Evolutionary conservation across 306 rosid genomes (phyloP).

Genomic region (Ziziphus jujuba): DNA sequence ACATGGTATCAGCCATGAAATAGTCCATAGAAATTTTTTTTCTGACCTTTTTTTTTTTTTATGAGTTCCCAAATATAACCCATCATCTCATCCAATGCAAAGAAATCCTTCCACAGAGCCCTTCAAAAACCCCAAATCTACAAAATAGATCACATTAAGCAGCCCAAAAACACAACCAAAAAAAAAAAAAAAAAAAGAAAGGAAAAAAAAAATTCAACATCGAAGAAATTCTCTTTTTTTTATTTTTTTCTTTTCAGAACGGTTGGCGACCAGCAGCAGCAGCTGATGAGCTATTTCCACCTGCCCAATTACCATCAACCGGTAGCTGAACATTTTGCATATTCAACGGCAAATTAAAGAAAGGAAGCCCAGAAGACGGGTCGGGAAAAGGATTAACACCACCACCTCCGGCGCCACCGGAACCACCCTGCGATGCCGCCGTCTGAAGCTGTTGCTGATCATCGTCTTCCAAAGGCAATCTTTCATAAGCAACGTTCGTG

Average conservation of each 20-base stretch:
- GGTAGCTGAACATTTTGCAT: constrained; percentile 88
- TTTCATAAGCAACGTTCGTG: constrained; percentile 84
- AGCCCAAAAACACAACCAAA: not conserved
- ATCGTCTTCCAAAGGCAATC: constrained; percentile 65
- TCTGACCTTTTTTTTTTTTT: constrained; percentile 60
- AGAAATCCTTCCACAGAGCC: not conserved
- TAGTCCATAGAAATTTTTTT: constrained; percentile 32
- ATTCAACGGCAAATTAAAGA: constrained; percentile 76
- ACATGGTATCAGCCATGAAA: no score
- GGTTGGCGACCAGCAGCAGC: no score
- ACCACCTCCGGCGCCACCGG: constrained; percentile 32
- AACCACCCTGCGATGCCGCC: constrained; percentile 40
- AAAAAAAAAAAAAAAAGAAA: not conserved
- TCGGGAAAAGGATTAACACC: constrained; percentile 51
- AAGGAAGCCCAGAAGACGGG: constrained; percentile 71
- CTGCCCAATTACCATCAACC: constrained; percentile 58
- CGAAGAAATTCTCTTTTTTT: no score
- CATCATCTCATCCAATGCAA: constrained; percentile 28
- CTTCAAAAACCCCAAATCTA: not conserved
- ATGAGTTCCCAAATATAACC: constrained; percentile 3
- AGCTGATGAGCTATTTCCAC: constrained; percentile 37
- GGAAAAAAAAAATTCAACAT: no score
- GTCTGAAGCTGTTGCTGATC: constrained; percentile 57
- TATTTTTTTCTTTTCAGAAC: not conserved
- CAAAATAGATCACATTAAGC: not conserved